Conservation (phyloP, 2,329 filamentous ascomycete genomes). For the Ophioceras dolichostomum region DNA sequence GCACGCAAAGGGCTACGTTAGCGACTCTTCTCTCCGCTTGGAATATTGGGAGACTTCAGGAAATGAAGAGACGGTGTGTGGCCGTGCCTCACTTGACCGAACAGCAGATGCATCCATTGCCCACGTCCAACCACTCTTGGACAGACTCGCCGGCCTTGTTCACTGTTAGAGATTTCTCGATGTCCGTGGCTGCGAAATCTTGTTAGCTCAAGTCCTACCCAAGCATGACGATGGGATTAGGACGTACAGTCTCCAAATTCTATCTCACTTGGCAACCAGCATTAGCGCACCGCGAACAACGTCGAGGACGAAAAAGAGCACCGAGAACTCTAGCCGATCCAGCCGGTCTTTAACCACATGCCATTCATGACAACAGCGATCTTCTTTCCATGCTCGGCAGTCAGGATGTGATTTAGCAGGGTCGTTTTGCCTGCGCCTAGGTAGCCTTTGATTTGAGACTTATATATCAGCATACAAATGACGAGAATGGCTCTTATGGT, state of each 20-base stretch:
- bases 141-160: conserved; percentile 73
- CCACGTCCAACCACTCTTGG: conserved; percentile 90
- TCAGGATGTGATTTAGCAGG: conserved; percentile 88
- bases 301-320: neutral
- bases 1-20: neutral
- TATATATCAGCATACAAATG: too few relatives aligned
- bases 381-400: conserved; percentile 90
- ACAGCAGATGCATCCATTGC: conserved; percentile 96
- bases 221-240: conserved; percentile 2
- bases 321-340: too few relatives aligned
- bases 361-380: conserved; percentile 97
- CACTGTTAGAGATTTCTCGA: conserved; percentile 90
- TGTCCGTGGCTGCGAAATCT: conserved; percentile 59
- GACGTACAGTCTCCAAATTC: conserved; percentile 50
- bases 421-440: conserved; percentile 94
- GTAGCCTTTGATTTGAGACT: too few relatives aligned
- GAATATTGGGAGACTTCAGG: neutral
- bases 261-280: conserved; percentile 17
- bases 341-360: conserved; percentile 14
- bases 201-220: conserved; percentile 7
- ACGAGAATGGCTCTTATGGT: too few relatives aligned
- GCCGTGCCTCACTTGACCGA: conserved; percentile 63
- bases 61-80: neutral
- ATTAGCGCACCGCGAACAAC: neutral
- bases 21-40: too few relatives aligned